Conservation (phyloP, 345 rosid genomes). For the Anacardium occidentale region DNA sequence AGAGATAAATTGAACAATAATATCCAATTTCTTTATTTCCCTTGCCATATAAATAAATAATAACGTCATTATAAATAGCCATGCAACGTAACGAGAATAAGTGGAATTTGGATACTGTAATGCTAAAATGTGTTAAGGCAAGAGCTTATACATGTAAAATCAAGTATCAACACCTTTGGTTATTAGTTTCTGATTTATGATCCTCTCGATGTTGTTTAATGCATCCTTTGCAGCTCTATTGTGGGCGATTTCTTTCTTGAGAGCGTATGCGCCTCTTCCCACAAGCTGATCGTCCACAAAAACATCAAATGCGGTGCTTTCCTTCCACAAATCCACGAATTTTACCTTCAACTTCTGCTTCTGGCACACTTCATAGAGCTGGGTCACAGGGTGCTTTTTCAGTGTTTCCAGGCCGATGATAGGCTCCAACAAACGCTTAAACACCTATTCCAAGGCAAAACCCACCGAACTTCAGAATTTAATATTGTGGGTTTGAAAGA, state of each 20-base stretch:
- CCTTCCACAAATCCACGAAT: slow-evolving; percentile 50
- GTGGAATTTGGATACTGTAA: too few species aligned
- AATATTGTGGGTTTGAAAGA: background rate
- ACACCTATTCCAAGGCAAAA: slow-evolving; percentile 36
- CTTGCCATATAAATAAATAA: too few species aligned
- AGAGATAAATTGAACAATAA: too few species aligned
- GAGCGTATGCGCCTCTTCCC: slow-evolving; percentile 36
- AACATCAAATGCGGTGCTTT: slow-evolving; percentile 32
- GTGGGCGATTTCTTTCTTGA: slow-evolving; percentile 53
- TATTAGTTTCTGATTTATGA: slow-evolving; percentile 3
- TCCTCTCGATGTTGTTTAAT: slow-evolving; percentile 33
- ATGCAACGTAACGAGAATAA: too few species aligned
- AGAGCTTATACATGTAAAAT: too few species aligned
- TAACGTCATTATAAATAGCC: too few species aligned
- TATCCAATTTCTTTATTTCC: too few species aligned
- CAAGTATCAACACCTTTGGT: too few species aligned
- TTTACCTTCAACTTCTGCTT: slow-evolving; percentile 44
- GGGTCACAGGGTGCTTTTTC: slow-evolving; percentile 41
- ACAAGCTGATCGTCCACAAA: slow-evolving; percentile 33
- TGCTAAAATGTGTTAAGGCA: too few species aligned
- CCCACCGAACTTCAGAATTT: background rate
- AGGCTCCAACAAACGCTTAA: slow-evolving; percentile 54
- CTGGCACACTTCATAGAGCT: slow-evolving; percentile 57
- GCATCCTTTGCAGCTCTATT: slow-evolving; percentile 69
- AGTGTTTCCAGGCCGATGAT: slow-evolving; percentile 41